A percentile compares a stretch with the other conserved stretches of the same genome.
Evolutionary conservation across 345 rosid species (phyloP).

Genomic region (Psidium guajava): DNA sequence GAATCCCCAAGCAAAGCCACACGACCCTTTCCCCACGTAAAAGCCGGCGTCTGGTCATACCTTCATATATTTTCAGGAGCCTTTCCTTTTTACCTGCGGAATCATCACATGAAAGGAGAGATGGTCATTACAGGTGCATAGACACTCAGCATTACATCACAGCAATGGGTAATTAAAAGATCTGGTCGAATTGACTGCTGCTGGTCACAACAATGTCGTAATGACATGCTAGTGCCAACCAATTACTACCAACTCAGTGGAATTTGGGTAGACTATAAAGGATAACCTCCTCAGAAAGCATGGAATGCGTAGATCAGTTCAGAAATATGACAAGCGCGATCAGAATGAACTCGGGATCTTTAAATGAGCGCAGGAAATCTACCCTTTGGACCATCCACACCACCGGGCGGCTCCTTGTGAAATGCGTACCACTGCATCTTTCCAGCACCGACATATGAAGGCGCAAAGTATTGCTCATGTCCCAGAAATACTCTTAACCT

Average conservation of each 20-base stretch:
- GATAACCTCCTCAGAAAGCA: neutral
- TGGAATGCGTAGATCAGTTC: neutral
- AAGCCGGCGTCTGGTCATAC: slow-evolving; percentile 62
- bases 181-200: neutral
- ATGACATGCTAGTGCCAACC: neutral
- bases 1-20: slow-evolving; percentile 96
- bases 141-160: neutral
- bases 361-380: slow-evolving; percentile 3
- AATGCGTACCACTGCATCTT: slow-evolving; percentile 99
- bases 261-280: neutral
- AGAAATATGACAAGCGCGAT: neutral
- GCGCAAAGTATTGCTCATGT: slow-evolving; percentile 87
- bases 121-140: neutral
- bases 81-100: slow-evolving; percentile 63
- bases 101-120: neutral
- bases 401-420: slow-evolving; percentile 77
- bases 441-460: slow-evolving; percentile 89
- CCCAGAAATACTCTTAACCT: slow-evolving; percentile 88
- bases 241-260: neutral
- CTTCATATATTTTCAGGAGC: slow-evolving; percentile 72
- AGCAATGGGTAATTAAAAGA: neutral
- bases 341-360: neutral
- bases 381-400: slow-evolving; percentile 57
- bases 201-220: neutral
- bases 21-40: slow-evolving; percentile 85